Evolutionary conservation across 345 rosid species (phyloP).

Genomic region (Anastatica hierochuntica): DNA sequence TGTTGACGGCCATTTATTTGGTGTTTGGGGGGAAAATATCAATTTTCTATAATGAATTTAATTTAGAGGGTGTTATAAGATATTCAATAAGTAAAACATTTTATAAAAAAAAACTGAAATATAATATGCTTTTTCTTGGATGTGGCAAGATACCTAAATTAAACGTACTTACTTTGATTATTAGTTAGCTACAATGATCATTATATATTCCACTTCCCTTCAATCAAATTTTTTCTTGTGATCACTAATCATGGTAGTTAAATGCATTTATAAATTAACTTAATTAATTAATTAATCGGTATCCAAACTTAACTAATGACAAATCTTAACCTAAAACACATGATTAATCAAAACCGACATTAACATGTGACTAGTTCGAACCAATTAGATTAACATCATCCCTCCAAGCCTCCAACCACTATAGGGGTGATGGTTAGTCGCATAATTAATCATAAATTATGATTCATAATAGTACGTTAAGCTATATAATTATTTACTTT

Average conservation of each 20-base stretch:
- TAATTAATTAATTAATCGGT: not conserved
- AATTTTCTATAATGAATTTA: not conserved
- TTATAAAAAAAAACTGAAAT: not conserved
- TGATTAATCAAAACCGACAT: not conserved
- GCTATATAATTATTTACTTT: too few relatives aligned
- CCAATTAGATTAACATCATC: not conserved
- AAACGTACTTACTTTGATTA: conserved; percentile 19
- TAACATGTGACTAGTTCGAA: not conserved
- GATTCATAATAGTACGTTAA: too few relatives aligned
- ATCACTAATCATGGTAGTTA: conserved; percentile 18
- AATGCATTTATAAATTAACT: not conserved
- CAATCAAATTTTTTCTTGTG: conserved; percentile 7
- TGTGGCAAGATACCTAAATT: conserved; percentile 13
- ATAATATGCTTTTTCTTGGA: not conserved
- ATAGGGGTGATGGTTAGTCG: not conserved
- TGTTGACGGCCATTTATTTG: not conserved
- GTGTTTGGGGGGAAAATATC: not conserved
- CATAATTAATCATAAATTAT: too few relatives aligned
- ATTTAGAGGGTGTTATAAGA: not conserved
- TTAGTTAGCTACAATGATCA: conserved; percentile 13
- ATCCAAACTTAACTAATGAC: not conserved
- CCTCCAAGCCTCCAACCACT: not conserved
- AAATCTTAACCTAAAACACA: not conserved
- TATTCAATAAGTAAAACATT: not conserved
- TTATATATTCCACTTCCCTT: not conserved